Evolutionary conservation across 768 basidiomycete genomes (phyloP).

Genomic region (Serendipita indica): DNA sequence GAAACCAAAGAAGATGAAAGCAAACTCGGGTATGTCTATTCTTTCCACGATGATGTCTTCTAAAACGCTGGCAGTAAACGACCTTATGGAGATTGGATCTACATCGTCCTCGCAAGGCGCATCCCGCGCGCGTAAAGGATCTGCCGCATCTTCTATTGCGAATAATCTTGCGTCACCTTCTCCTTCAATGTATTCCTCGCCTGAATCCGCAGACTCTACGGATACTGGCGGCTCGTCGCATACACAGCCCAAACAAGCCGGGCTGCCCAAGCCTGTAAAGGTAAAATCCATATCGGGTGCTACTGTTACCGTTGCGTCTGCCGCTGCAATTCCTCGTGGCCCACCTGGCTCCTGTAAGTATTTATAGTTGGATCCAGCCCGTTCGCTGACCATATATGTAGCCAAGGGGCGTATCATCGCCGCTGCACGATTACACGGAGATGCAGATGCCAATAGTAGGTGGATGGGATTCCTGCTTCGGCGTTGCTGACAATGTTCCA

Average conservation of each 20-base stretch:
- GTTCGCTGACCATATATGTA: background rate
- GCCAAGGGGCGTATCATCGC: background rate
- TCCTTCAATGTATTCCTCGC: background rate
- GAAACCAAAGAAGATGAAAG: background rate
- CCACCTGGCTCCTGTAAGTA: slow-evolving; percentile 6
- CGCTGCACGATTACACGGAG: background rate
- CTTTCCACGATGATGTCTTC: background rate
- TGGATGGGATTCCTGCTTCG: too few species aligned
- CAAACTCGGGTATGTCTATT: background rate
- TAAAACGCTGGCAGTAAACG: background rate
- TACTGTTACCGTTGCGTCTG: background rate
- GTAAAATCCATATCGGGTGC: background rate
- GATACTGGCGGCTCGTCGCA: background rate
- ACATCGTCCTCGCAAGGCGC: background rate
- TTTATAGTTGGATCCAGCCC: background rate
- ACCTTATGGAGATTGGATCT: background rate
- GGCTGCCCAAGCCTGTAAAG: background rate
- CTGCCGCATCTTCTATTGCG: background rate
- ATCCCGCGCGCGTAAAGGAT: background rate
- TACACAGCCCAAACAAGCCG: background rate
- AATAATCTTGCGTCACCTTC: background rate
- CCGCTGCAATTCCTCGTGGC: background rate
- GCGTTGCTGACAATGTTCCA: too few species aligned
- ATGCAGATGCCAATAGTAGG: background rate
- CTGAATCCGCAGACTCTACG: background rate